A percentile compares a stretch with the other conserved stretches of the same genome.
Conservation (phyloP, 257 asterid genomes). For the Solanum piurae region DNA sequence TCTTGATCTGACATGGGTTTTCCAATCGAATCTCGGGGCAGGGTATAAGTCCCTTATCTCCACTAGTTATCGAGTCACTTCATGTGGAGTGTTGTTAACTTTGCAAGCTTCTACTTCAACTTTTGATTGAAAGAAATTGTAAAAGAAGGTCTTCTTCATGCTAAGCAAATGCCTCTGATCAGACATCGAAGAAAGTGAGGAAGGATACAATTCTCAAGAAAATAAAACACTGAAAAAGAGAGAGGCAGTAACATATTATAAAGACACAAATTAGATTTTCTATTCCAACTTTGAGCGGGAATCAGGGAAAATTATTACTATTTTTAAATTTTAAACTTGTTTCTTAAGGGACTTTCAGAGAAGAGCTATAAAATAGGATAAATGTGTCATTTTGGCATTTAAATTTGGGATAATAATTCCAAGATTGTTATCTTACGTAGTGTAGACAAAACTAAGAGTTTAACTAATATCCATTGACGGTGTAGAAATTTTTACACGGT, state of each 20-base stretch:
- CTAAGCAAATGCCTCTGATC: not conserved
- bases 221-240: not conserved
- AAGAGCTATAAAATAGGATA: no score
- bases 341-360: no score
- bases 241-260: not conserved
- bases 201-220: not conserved
- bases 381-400: no score
- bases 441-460: no score
- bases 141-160: no score
- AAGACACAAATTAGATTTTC: not conserved
- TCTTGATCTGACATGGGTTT: not conserved
- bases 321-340: no score
- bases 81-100: not conserved
- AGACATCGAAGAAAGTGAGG: not conserved
- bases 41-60: not conserved
- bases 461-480: no score
- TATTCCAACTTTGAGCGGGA: not conserved
- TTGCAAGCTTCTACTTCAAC: not conserved
- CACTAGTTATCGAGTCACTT: not conserved
- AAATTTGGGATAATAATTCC: no score
- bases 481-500: no score
- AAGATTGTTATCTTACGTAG: no score
- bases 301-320: not conserved
- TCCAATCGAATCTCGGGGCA: not conserved
- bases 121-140: not conserved